Conservation (phyloP, 179 eudicot genomes). For the Silene noctiflora region DNA sequence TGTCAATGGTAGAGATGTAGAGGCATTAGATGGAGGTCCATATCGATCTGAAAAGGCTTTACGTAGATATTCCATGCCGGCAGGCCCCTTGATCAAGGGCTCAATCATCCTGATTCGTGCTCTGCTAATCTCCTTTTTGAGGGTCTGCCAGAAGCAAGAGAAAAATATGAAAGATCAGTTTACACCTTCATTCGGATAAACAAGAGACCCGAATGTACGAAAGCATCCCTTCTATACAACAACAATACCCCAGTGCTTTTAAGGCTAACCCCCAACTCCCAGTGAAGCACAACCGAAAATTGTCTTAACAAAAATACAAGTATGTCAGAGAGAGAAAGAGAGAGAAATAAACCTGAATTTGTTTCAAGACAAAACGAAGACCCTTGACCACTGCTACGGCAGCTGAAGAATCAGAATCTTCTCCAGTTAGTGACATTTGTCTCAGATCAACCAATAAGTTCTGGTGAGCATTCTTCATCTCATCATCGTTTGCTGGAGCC, state of each 20-base stretch:
- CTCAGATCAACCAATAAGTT: conserved; percentile 53
- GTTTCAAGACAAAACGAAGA: conserved; percentile 69
- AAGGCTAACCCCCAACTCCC: too few species aligned
- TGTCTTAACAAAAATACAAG: too few species aligned
- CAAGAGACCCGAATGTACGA: not conserved
- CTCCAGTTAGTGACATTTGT: conserved; percentile 48
- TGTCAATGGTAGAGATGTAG: conserved; percentile 58
- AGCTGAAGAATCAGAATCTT: conserved; percentile 38
- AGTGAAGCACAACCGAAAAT: too few species aligned
- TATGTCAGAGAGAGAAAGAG: too few species aligned
- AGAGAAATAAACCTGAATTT: conserved; percentile 58
- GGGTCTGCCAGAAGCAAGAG: conserved; percentile 35
- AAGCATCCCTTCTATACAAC: not conserved
- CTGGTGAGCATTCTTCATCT: conserved; percentile 56
- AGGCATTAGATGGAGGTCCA: conserved; percentile 66
- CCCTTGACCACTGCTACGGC: conserved; percentile 72
- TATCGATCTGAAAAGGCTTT: conserved; percentile 56
- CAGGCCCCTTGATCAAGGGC: conserved; percentile 81
- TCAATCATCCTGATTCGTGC: conserved; percentile 80
- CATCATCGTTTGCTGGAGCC: conserved; percentile 82
- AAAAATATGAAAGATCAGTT: not conserved
- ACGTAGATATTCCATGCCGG: conserved; percentile 64
- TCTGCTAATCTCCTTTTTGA: conserved; percentile 81
- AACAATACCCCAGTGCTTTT: not conserved
- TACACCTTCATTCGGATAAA: not conserved